Base-by-base conservation (phyloP, 331 rosid genomes). In the Pyrus hybrid region DNA sequence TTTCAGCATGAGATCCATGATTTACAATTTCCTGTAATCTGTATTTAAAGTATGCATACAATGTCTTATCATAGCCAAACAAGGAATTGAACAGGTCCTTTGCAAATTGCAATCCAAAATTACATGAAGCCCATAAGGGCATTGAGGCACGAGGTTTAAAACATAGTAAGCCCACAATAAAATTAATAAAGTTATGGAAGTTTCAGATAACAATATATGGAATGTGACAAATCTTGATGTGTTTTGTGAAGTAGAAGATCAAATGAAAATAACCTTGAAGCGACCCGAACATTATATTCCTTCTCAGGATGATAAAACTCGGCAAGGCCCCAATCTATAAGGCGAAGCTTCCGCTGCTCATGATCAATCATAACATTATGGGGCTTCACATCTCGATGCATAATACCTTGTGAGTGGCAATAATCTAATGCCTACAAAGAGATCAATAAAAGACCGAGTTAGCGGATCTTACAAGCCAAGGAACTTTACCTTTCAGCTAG, bases 281-380 rank as follows among this genome's bases (percentile, higher is more conserved):
- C 97, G 69, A 93, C 97, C n/a, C 97, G 97, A 66, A 90, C 97
- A 79, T 93, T 93, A 68, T 93, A 93, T 54, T 93, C 97, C 82
- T 93, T 93, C 58, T 86, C 97, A 49, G 96, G 97, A 83, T 93
- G 97, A 81, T 93, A 93, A 80, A 93, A 93, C 77, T 93, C 97
- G 43, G 97, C 97, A 71, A 93, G 94, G 14, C 97, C 97, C 97
- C 97, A 93, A 63, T 93, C 97, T 77, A 93, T 93, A 41, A 93
- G 94, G 76, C 96, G 93, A 80, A 93, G 96, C 83, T 93, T 93
- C 26, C 89, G 94, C 88, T 88, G 97, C 83, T 87, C 94, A 76
- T 90, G 97, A 80, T 93, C 97, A 76, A 93, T 93, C 97, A 93
- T 93, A 41, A 93, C 97, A 79, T 93, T 93, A 77, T 93, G 97